Percentiles rank a stretch among this genome's conserved stretches.
Conservation (phyloP, 805 yeast species). For the Komagataella populi region DNA sequence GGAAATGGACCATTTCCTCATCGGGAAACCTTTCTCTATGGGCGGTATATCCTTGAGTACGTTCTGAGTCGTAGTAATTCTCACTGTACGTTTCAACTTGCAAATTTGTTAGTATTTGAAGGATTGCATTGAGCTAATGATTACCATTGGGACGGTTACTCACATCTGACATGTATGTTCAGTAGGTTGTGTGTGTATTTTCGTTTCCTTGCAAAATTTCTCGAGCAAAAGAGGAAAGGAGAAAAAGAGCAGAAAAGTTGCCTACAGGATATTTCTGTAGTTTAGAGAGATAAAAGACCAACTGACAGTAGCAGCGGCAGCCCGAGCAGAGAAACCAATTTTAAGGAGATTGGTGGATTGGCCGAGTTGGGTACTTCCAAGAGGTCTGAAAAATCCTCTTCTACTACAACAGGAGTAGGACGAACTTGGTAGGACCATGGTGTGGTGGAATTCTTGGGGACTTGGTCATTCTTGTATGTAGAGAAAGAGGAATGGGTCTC, state of each 20-base stretch:
- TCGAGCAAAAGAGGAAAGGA: background rate
- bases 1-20: slow-evolving; percentile 86
- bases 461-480: background rate
- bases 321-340: background rate
- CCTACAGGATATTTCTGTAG: background rate
- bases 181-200: background rate
- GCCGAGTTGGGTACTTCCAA: background rate
- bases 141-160: background rate
- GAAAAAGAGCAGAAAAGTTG: background rate
- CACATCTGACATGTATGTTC: slow-evolving; percentile 2
- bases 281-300: background rate
- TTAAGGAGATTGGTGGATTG: background rate
- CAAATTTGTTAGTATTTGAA: background rate
- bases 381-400: background rate
- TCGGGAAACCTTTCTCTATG: slow-evolving; percentile 83
- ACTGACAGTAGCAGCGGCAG: background rate
- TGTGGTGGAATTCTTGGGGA: background rate
- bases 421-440: background rate
- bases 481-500: background rate
- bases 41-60: slow-evolving; percentile 70
- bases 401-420: background rate
- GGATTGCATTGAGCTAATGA: background rate
- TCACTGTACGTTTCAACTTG: slow-evolving; percentile 70
- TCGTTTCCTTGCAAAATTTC: background rate
- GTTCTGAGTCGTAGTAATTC: slow-evolving; percentile 79